phyloP scores from a whole-genome alignment of 495 filamentous ascomycete species.

The Penicillium ucsense region DNA sequence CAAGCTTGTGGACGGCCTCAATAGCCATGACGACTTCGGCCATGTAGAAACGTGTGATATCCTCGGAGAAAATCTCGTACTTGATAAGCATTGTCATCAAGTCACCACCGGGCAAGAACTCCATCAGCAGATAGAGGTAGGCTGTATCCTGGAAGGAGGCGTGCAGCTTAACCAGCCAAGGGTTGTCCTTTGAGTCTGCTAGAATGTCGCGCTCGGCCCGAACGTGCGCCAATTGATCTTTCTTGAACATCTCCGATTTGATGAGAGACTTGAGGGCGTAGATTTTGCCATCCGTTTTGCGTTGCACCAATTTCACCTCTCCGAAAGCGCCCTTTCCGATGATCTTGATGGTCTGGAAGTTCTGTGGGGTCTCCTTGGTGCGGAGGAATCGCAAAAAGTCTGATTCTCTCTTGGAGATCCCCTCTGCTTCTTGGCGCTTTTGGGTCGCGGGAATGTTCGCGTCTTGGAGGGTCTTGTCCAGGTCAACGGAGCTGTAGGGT shows the following conservation, averaged over 20 bases:
- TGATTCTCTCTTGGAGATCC: constrained; percentile 72
- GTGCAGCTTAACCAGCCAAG: constrained; percentile 96
- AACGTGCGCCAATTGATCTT: constrained; percentile 97
- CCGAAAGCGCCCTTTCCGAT: constrained; percentile 99
- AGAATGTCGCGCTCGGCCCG: constrained; percentile 96
- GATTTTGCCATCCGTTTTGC: constrained; percentile 92
- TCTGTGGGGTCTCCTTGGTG: constrained; percentile 81
- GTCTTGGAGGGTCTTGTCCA: constrained; percentile 73
- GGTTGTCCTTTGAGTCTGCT: constrained; percentile 90
- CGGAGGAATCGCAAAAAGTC: constrained; percentile 89
- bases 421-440: constrained; percentile 68
- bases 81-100: constrained; percentile 99
- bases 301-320: constrained; percentile 92
- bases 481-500: constrained; percentile 65
- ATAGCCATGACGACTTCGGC: constrained; percentile 96
- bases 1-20: constrained; percentile 93
- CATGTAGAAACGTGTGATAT: constrained; percentile 99
- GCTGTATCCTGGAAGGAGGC: constrained; percentile 94
- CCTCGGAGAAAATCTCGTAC: constrained; percentile 98
- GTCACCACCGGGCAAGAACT: constrained; percentile 96
- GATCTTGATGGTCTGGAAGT: constrained; percentile 92
- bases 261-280: constrained; percentile 97
- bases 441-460: constrained; percentile 61
- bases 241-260: constrained; percentile 99
- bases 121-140: constrained; percentile 98